Evolutionary conservation across 768 basidiomycete genomes (phyloP).

Genomic region (Boletus speciosus): DNA sequence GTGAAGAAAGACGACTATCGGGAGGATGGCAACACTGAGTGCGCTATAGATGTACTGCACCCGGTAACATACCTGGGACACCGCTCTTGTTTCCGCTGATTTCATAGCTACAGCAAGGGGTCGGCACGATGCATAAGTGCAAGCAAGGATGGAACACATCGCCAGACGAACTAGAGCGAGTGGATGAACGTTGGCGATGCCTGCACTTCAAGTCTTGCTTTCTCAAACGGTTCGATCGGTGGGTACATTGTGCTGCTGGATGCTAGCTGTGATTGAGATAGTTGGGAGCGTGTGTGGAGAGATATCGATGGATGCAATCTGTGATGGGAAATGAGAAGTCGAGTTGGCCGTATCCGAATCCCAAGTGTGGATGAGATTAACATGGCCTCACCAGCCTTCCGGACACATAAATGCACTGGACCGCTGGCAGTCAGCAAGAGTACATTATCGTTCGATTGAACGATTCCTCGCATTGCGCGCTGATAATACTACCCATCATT

Average conservation of each 20-base stretch:
- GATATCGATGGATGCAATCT: slow-evolving; percentile 19
- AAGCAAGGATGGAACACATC: slow-evolving; percentile 5
- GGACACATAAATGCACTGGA: too few species aligned
- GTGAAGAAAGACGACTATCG: slow-evolving; percentile 73
- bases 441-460: too few species aligned
- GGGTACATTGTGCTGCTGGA: slow-evolving; percentile 54
- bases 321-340: slow-evolving; percentile 8
- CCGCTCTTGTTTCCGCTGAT: slow-evolving; percentile 76
- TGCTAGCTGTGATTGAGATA: slow-evolving; percentile 1
- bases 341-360: background rate
- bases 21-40: background rate
- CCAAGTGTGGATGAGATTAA: slow-evolving; percentile 9
- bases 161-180: slow-evolving; percentile 60
- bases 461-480: too few species aligned
- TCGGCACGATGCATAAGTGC: background rate
- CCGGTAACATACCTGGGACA: slow-evolving; percentile 52
- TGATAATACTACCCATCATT: too few species aligned
- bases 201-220: slow-evolving; percentile 65
- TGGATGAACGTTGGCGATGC: slow-evolving; percentile 48
- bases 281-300: background rate
- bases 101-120: slow-evolving; percentile 58
- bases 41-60: background rate
- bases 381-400: background rate
- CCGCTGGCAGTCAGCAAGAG: too few species aligned
- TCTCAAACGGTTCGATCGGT: slow-evolving; percentile 59